These are phyloP conservation scores for Centella asiatica DNA, from an alignment of 129 eudicot genomes.

Conservation along the genomic window DNA sequence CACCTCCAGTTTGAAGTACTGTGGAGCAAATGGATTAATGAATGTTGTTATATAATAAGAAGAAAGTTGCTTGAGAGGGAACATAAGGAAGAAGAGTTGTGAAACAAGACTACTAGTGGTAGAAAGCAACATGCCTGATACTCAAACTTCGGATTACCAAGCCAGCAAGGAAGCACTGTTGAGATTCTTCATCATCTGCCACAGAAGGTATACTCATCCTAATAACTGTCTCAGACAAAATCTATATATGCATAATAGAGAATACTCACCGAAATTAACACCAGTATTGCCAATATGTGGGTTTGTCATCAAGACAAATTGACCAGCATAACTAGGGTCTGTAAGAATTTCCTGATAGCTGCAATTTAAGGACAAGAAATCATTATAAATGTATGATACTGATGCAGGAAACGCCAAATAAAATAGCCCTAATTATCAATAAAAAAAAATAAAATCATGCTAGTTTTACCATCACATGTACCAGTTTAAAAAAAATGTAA, in stretches of 20 bases:
- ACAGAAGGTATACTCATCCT: conserved; percentile 4
- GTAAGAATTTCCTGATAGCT: conserved; percentile 98
- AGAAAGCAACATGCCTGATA: conserved; percentile 47
- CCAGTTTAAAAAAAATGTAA: too few relatives aligned
- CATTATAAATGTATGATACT: not conserved
- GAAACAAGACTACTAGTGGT: not conserved
- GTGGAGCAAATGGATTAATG: conserved; percentile 3
- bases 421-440: not conserved
- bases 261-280: conserved; percentile 72
- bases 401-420: not conserved
- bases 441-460: not conserved
- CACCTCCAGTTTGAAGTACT: conserved; percentile 94
- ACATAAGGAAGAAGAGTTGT: not conserved
- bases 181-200: conserved; percentile 95
- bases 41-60: not conserved
- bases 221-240: not conserved
- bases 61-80: not conserved
- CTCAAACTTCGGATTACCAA: conserved; percentile 88
- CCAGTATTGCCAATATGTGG: conserved; percentile 99
- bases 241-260: not conserved
- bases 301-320: conserved; percentile 89
- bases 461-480: not conserved
- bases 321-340: conserved; percentile 99
- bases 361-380: conserved; percentile 12
- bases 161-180: conserved; percentile 80